Base-by-base conservation (phyloP, 768 basidiomycete species). In the Pulveroboletus ravenelii region DNA sequence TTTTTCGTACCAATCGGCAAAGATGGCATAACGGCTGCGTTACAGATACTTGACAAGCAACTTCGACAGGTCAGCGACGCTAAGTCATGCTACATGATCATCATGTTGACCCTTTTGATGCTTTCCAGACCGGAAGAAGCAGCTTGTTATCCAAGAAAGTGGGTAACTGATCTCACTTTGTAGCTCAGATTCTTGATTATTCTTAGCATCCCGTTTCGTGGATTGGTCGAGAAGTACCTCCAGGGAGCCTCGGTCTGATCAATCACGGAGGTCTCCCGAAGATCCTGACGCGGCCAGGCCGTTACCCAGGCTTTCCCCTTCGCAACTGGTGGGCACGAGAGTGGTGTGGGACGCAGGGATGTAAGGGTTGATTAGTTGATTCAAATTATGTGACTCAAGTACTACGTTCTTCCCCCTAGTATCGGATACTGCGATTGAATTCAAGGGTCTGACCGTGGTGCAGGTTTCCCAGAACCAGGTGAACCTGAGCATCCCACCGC, bases 391-490 rank as follows among this genome's bases (percentile, higher is more conserved):
- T 15, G 18, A 25, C 14, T 45, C 31, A 38, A 15, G 6, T 27
- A 56, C 45, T 34, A 8, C 5, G 8, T 49, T 46, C 30, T 25
- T 47, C 32, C 6, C 13, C 32, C 13, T 40, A 89, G 87, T 90
- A 40, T 89, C 88, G 10, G 89, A 91, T 58, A 85, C 89, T 1
- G 86, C 88, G 20, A 84, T 91, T 41, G 81, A 85, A 55, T 90
- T 90, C 64, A 76, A 82, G 43, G 89, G 89, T 44, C 70, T 92
- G 52, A 89, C 85, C 0, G 76, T 87, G n/a, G 88, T 92, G 0
- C 89, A 92, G 61, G 90, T 91, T 18, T 87, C 87, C 1, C 89
- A 91, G 72, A 92, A 92, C 61, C 82, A 84, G 61, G 85, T 69
- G 41, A 47, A 53, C 45, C 20, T 13, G 10, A 3, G 0, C 27